Evolutionary conservation across 176 grass and related monocot species (phyloP).

Genomic region (Aegilops bicornis): DNA sequence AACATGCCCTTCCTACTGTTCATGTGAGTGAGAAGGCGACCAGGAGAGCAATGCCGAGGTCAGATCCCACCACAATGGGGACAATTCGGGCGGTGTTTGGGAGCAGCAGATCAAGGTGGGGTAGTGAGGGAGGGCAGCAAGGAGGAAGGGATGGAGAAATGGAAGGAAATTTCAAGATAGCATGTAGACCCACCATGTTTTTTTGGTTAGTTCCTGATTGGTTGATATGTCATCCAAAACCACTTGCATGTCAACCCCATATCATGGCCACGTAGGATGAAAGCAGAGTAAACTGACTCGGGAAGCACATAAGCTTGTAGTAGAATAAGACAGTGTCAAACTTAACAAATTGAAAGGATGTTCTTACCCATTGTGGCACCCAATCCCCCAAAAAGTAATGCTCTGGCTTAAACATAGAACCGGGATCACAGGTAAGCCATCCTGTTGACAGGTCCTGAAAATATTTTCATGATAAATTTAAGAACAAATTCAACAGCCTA

Average conservation of each 20-base stretch:
- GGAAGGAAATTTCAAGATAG: neutral
- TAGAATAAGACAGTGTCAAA: conserved; percentile 16
- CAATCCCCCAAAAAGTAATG: conserved; percentile 52
- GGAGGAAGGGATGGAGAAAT: neutral
- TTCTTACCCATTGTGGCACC: conserved; percentile 72
- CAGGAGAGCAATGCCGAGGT: neutral
- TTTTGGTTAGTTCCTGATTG: neutral
- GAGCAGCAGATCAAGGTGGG: neutral
- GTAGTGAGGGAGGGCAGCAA: neutral
- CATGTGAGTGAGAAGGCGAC: neutral
- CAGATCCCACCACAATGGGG: neutral
- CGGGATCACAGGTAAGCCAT: conserved; percentile 94
- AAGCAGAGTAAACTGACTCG: neutral
- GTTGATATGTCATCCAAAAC: neutral
- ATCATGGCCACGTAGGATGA: neutral
- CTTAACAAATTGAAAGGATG: conserved; percentile 2
- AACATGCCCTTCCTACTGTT: neutral
- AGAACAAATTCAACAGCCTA: conserved; percentile 28
- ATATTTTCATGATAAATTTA: conserved; percentile 26
- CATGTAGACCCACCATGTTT: neutral
- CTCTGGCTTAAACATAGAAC: conserved; percentile 86
- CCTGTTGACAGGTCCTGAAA: conserved; percentile 87
- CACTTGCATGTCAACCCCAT: neutral
- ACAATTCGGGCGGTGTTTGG: neutral
- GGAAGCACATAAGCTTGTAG: neutral